Conservation (phyloP, 2,329 filamentous ascomycete species). For the Colletotrichum nymphaeae region DNA sequence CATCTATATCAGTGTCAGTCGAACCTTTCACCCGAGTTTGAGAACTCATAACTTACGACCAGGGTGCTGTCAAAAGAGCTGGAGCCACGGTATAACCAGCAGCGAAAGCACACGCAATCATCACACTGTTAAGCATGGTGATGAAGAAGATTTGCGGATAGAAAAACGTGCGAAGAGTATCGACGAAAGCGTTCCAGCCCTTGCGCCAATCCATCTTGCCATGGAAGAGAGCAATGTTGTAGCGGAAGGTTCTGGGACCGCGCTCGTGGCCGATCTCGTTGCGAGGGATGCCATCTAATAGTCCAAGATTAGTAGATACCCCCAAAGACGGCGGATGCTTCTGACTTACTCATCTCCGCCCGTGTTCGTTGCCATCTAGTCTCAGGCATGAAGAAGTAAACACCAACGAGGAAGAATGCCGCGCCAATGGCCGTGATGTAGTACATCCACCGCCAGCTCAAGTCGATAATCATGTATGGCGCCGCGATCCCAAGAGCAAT, state of each 20-base stretch:
- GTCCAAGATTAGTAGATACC: neutral
- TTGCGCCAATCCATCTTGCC: slow-evolving; percentile 41
- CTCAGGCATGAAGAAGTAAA: slow-evolving; percentile 48
- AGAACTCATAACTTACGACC: slow-evolving; percentile 16
- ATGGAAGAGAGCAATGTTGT: slow-evolving; percentile 46
- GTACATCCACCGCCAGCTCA: slow-evolving; percentile 50
- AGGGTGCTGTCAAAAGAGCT: slow-evolving; percentile 24
- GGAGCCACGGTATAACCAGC: slow-evolving; percentile 39
- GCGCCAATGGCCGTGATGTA: slow-evolving; percentile 43
- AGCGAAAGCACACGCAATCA: slow-evolving; percentile 44
- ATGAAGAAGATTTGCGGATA: slow-evolving; percentile 49
- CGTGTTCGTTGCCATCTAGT: slow-evolving; percentile 45
- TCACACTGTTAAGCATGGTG: slow-evolving; percentile 43
- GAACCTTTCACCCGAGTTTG: fast-evolving
- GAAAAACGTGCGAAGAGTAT: slow-evolving; percentile 45
- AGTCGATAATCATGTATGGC: slow-evolving; percentile 44
- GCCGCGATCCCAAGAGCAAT: slow-evolving; percentile 42
- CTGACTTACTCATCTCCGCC: slow-evolving; percentile 41
- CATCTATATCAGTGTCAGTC: slow-evolving; percentile 34
- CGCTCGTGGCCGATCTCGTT: neutral
- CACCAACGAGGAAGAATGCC: slow-evolving; percentile 42
- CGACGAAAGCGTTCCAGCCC: slow-evolving; percentile 39
- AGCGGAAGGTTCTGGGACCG: slow-evolving; percentile 41
- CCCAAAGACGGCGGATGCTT: fast-evolving
- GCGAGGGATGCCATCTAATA: slow-evolving; percentile 38